A percentile compares a stretch with the other conserved stretches of the same genome.
Conservation (phyloP, 805 yeast genomes). For the Kregervanrija delftensis region DNA sequence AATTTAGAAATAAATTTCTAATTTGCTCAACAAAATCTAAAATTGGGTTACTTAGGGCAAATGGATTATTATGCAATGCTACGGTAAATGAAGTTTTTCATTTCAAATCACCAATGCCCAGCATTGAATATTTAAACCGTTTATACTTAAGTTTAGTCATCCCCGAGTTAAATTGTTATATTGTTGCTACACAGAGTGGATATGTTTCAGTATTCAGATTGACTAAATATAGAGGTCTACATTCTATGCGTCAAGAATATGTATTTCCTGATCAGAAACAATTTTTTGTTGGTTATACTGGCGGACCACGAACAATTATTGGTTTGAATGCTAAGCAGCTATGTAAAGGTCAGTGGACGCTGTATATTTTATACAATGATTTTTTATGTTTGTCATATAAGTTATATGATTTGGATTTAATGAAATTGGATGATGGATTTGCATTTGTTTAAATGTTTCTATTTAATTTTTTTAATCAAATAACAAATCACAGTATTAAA, state of each 20-base stretch:
- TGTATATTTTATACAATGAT: too few relatives aligned
- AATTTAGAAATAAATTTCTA: conserved; percentile 26
- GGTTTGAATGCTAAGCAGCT: too few relatives aligned
- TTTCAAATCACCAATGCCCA: conserved; percentile 30
- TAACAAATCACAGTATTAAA: too few relatives aligned
- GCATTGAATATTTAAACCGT: conserved; percentile 22
- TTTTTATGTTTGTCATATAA: too few relatives aligned
- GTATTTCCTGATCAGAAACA: conserved; percentile 26
- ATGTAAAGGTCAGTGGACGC: too few relatives aligned
- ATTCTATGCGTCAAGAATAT: conserved; percentile 36
- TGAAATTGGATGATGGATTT: too few relatives aligned
- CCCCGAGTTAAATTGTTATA: conserved; percentile 33
- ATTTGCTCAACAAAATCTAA: conserved; percentile 38
- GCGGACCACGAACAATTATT: too few relatives aligned
- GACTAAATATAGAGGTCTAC: conserved; percentile 35
- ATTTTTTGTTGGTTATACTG: too few relatives aligned
- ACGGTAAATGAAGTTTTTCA: conserved; percentile 37
- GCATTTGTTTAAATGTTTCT: too few relatives aligned
- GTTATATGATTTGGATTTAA: too few relatives aligned
- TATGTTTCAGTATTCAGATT: conserved; percentile 35
- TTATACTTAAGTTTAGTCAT: conserved; percentile 27
- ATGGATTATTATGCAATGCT: conserved; percentile 41
- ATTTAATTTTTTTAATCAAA: too few relatives aligned
- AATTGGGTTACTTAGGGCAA: conserved; percentile 38
- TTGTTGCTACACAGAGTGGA: conserved; percentile 39